Evolutionary conservation across 179 eudicot species (phyloP), one percentile per base, ranked within the genome.

Genomic region (Silene noctiflora): DNA sequence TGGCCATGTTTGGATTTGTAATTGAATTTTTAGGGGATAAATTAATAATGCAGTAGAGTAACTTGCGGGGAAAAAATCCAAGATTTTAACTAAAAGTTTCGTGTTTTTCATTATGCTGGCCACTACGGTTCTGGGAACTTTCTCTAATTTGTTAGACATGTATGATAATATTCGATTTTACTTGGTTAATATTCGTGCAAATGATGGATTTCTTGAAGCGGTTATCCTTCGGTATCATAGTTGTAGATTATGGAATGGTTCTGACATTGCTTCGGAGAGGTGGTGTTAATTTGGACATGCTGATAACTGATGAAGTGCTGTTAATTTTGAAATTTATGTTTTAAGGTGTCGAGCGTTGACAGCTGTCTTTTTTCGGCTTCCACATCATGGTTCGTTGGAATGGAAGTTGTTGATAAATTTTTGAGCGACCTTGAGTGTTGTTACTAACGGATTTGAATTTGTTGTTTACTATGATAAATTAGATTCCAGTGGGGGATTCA

Each of bases 401-500:
- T 63, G 5, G 11, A 25, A 9, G 31, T 24, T 25, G 17, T 2
- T 63, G 19, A 4, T 14, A 3, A 19, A 1, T 4, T 64, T 64
- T 64, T 5, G 42, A 64, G 20, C 11, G 14, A 14, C 13, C 21
- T 27, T 10, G 2, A 5, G 68, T 14, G 68, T 64, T 14, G 4
- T n/a, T n/a, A n/a, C 6, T 11, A 0, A 29, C 3, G 53, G 19
- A 10, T 73, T 35, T 12, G 21, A 61, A 16, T 39, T 74, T 20
- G 1, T 61, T 60, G 10, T 33, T 35, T 33, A 29, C 46, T 73
- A 25, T 61, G 58, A 20, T 22, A 55, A 67, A 20, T 67, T 55
- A 76, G 73, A 76, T 67, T 27, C 39, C 72, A 12, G 55, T 53
- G 78, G 29, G 35, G 21, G 78, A 67, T 2, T 53, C 72, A 4